Evolutionary conservation across 2,329 filamentous ascomycete genomes (phyloP), one percentile per base, ranked within the genome.

Genomic region (Colletotrichum karsti): DNA sequence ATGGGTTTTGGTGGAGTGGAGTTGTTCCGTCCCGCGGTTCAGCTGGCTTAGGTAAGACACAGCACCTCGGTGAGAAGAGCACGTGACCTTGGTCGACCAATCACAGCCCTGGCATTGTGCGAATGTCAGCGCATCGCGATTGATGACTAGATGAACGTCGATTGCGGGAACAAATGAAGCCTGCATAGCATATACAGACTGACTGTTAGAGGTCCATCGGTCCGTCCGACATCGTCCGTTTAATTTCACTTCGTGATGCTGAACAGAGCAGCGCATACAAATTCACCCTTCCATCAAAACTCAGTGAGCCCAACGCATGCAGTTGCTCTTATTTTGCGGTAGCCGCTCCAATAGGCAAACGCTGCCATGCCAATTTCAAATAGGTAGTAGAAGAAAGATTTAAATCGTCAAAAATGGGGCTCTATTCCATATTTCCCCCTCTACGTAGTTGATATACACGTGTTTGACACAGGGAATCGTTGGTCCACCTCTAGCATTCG

Each of bases 391-490:
- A 22, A 9, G 12, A 7, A 7, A 10, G 6, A 22, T 35, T 13
- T 15, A 37, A 53, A 39, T 67, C 65, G 46, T 68, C 65, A 64
- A 68, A 28, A 64, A 50, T 33, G 30, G 65, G 61, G 60, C 39
- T 81, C 78, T 81, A 81, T 79, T 80, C 73, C 69, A 73, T 72
- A 26, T 68, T 44, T 75, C 73, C 73, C 73, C 71, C 72, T 71
- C 67, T 81, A 69, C 66, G 66, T 60, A 71, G 55, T 59, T 71
- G 69, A 69, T 71, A 42, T 71, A 71, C 69, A 71, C 55, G 63
- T 71, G 68, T 68, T 79, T 79, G 80, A 76, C 74, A 76, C 75
- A 77, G 82, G 79, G 80, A 82, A 76, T 82, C 82, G 80, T 69
- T 67, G 51, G 81, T 73, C 75, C 75, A 70, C 69, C 63, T 74